These are phyloP conservation scores for Phytophthora sp. DNA, from an alignment of 352 stramenopile genomes.

Conservation along the genomic window DNA sequence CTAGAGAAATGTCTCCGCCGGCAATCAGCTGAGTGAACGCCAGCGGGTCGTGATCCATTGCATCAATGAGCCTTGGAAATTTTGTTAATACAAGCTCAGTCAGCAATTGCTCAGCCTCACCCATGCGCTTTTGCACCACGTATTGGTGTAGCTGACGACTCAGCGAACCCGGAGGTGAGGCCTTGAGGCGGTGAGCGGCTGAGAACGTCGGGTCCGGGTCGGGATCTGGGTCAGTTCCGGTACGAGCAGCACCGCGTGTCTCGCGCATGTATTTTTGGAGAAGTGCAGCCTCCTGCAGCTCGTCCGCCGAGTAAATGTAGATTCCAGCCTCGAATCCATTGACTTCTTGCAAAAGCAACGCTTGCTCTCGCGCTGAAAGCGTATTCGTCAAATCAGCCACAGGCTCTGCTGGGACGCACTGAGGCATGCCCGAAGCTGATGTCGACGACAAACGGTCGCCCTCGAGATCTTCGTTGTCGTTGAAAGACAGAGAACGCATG, in stretches of 20 bases:
- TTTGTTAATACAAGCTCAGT: constrained; percentile 65
- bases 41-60: constrained; percentile 81
- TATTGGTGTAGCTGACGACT: constrained; percentile 46
- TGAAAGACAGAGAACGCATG: constrained; percentile 36
- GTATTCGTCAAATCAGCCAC: constrained; percentile 44
- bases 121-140: constrained; percentile 42
- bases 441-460: constrained; percentile 32
- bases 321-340: constrained; percentile 62
- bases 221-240: constrained; percentile 16
- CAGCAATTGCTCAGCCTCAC: constrained; percentile 67
- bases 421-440: constrained; percentile 30
- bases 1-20: constrained; percentile 44
- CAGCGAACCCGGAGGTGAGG: constrained; percentile 30
- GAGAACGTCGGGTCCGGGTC: constrained; percentile 22
- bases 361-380: constrained; percentile 65
- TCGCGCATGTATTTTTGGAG: constrained; percentile 64
- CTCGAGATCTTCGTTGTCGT: constrained; percentile 35
- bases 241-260: constrained; percentile 21
- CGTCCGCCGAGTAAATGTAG: constrained; percentile 85
- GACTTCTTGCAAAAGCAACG: constrained; percentile 67
- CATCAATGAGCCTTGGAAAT: constrained; percentile 75
- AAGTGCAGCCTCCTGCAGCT: constrained; percentile 60
- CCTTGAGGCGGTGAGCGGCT: constrained; percentile 18
- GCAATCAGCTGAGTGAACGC: constrained; percentile 77
- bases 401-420: constrained; percentile 47